A percentile compares a stretch with the other conserved stretches of the same genome.
Conservation (phyloP, 768 basidiomycete genomes). For the Lactarius vividus region DNA sequence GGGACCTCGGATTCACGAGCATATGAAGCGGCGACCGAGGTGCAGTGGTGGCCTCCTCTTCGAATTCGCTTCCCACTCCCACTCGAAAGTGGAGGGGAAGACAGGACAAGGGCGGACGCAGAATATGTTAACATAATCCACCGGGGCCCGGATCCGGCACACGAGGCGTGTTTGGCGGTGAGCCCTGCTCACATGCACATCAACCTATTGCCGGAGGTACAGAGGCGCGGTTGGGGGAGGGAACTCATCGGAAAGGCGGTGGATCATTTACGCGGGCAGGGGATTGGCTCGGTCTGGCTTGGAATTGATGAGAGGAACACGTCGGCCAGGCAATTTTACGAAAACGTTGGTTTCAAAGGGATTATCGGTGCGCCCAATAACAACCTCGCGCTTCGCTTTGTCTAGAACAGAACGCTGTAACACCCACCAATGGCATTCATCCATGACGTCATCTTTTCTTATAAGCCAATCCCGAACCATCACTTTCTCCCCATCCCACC, state of each 20-base stretch:
- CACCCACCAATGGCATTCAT: background rate
- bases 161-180: conserved; percentile 54
- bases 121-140: conserved; percentile 39
- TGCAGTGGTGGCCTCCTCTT: conserved; percentile 66
- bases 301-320: conserved; percentile 64
- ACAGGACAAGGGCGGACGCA: conserved; percentile 40
- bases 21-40: conserved; percentile 54
- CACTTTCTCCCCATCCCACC: background rate
- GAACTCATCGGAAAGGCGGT: conserved; percentile 56
- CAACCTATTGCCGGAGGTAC: conserved; percentile 63
- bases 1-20: conserved; percentile 64
- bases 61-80: conserved; percentile 57
- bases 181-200: conserved; percentile 77
- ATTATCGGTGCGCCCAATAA: conserved; percentile 51
- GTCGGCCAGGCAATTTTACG: conserved; percentile 60
- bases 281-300: conserved; percentile 59
- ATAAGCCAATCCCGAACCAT: background rate
- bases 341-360: conserved; percentile 54
- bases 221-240: conserved; percentile 69
- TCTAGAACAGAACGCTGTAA: background rate
- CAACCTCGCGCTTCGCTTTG: conserved; percentile 55
- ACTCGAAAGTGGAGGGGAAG: conserved; percentile 25
- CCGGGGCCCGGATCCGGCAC: conserved; percentile 39
- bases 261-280: conserved; percentile 46
- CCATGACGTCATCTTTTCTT: conserved; percentile 8